Conservation (phyloP, 1,284 basidiomycete genomes). For the Papiliotrema laurentii region DNA sequence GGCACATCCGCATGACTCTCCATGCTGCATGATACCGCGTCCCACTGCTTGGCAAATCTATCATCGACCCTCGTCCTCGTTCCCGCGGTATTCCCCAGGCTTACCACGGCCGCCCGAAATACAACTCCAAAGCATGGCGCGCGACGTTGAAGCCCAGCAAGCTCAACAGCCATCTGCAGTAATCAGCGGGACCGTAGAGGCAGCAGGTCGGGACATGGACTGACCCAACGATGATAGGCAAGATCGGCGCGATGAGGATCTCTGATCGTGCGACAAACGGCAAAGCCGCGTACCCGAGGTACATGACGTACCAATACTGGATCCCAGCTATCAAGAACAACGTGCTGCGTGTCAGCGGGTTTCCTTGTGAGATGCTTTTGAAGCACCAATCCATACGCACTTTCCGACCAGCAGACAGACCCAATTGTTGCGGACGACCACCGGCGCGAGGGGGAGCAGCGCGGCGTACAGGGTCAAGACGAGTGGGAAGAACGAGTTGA, state of each 20-base stretch:
- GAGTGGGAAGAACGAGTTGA: constrained; percentile 88
- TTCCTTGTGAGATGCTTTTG: not conserved
- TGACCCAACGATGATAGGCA: constrained; percentile 69
- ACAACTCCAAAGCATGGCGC: constrained; percentile 65
- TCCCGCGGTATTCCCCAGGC: too few relatives aligned
- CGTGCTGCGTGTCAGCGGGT: constrained; percentile 48
- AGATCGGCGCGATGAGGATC: constrained; percentile 74
- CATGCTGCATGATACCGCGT: too few relatives aligned
- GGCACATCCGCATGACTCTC: too few relatives aligned
- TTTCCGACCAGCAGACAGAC: constrained; percentile 89
- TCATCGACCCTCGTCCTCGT: too few relatives aligned
- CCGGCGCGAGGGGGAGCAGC: constrained; percentile 74
- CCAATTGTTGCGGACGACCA: constrained; percentile 80
- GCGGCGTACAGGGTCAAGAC: constrained; percentile 82
- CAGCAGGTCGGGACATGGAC: constrained; percentile 13
- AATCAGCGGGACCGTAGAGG: not conserved
- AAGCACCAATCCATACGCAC: constrained; percentile 31
- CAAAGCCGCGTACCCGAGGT: constrained; percentile 80
- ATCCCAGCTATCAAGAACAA: constrained; percentile 78
- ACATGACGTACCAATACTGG: constrained; percentile 86
- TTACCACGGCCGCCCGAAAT: constrained; percentile 61
- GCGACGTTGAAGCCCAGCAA: constrained; percentile 86
- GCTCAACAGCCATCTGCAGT: constrained; percentile 64
- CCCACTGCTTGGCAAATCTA: too few relatives aligned
- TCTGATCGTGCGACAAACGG: constrained; percentile 85